phyloP scores from a whole-genome alignment of 1,139 yeast genomes.

The Hyphopichia pseudoburtonii region DNA sequence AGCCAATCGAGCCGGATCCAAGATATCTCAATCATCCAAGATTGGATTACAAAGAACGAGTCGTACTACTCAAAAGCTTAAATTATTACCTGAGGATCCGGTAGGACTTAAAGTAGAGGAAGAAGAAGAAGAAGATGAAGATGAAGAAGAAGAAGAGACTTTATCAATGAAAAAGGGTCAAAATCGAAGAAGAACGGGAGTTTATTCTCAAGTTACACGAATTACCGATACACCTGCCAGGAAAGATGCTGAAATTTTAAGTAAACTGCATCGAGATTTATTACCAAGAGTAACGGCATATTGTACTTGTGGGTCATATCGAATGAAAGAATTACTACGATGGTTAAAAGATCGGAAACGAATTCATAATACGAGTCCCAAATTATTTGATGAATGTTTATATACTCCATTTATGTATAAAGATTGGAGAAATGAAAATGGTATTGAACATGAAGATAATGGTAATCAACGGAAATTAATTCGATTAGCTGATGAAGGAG shows the following conservation, averaged over 20 bases:
- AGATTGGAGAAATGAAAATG: conserved; percentile 59
- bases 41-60: conserved; percentile 87
- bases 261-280: conserved; percentile 82
- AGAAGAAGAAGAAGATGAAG: conserved; percentile 20
- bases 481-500: conserved; percentile 88
- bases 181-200: conserved; percentile 30
- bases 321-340: conserved; percentile 79
- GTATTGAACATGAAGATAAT: conserved; percentile 15
- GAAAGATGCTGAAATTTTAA: conserved; percentile 89
- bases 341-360: conserved; percentile 83
- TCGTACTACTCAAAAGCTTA: conserved; percentile 82
- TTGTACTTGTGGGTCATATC: conserved; percentile 91
- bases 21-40: conserved; percentile 39
- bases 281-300: conserved; percentile 92
- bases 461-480: conserved; percentile 47
- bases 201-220: conserved; percentile 78
- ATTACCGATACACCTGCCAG: conserved; percentile 92
- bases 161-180: conserved; percentile 10
- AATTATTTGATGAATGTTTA: conserved; percentile 87
- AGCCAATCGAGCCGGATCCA: conserved; percentile 22
- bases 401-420: conserved; percentile 87
- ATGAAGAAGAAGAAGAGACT: conserved; percentile 32
- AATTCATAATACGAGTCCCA: conserved; percentile 76
- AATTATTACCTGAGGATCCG: conserved; percentile 82
- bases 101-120: conserved; percentile 25